Evolutionary conservation across 805 yeast genomes (phyloP).

Genomic region (Teunomyces aglyptinius): DNA sequence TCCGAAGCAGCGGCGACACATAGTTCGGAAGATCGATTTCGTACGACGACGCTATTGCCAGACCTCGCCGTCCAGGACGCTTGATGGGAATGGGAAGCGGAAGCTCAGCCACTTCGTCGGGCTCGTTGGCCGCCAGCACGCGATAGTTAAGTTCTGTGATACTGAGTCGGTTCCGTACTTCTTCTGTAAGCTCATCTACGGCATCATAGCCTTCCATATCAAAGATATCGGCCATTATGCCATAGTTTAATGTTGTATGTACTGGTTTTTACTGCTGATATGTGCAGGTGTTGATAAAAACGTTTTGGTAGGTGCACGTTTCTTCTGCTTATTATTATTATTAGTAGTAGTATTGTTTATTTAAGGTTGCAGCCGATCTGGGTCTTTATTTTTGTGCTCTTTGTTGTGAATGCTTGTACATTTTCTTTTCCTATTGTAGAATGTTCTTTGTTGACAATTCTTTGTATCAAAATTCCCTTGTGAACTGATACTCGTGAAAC

Average conservation of each 20-base stretch:
- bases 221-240: constrained; percentile 33
- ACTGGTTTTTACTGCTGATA: not conserved
- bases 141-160: constrained; percentile 23
- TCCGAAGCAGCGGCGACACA: constrained; percentile 24
- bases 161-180: constrained; percentile 5
- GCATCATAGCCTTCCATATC: constrained; percentile 29
- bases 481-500: too few species aligned
- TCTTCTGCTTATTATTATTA: not conserved
- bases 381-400: not conserved
- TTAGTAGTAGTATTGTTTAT: too few species aligned
- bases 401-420: too few species aligned
- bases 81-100: constrained; percentile 19
- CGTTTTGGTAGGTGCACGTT: not conserved
- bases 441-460: too few species aligned
- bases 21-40: constrained; percentile 31
- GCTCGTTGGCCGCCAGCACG: constrained; percentile 8
- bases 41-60: constrained; percentile 32
- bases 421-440: too few species aligned
- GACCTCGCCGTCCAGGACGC: constrained; percentile 16
- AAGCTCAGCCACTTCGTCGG: constrained; percentile 10
- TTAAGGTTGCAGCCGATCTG: not conserved
- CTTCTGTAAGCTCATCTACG: constrained; percentile 16
- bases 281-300: not conserved
- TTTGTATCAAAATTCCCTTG: too few species aligned
- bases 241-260: not conserved